Percentiles rank a stretch among this genome's conserved stretches.
Evolutionary conservation across 768 basidiomycete species (phyloP).

Genomic region (Boletus rubropictus): DNA sequence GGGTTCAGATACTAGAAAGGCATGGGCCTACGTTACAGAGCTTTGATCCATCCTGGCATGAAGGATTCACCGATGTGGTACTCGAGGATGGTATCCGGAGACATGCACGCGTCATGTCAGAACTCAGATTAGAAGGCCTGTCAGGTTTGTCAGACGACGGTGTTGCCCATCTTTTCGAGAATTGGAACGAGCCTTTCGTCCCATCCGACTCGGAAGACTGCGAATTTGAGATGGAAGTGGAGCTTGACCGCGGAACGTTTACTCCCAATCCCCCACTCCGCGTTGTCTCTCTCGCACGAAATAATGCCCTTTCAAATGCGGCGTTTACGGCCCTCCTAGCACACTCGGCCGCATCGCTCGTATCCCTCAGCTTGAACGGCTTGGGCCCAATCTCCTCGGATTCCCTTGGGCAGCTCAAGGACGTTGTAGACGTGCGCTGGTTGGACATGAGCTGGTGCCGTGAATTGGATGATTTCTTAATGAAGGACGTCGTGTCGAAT

Average conservation of each 20-base stretch:
- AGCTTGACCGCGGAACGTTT: slow-evolving; percentile 1
- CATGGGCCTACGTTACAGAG: slow-evolving; percentile 52
- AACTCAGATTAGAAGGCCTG: slow-evolving; percentile 51
- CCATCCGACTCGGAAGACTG: slow-evolving; percentile 8
- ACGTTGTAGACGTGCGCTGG: slow-evolving; percentile 40
- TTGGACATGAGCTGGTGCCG: slow-evolving; percentile 87
- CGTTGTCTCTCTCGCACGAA: slow-evolving; percentile 58
- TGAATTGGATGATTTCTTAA: slow-evolving; percentile 72
- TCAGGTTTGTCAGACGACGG: slow-evolving; percentile 65
- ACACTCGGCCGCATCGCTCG: slow-evolving; percentile 59
- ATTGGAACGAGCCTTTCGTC: slow-evolving; percentile 36
- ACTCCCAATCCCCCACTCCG: slow-evolving; percentile 43
- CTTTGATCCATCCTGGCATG: slow-evolving; percentile 71
- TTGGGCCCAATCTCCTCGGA: slow-evolving; percentile 59
- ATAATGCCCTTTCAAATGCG: slow-evolving; percentile 43
- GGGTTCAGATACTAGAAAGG: slow-evolving; percentile 48
- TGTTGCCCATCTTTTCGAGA: slow-evolving; percentile 60
- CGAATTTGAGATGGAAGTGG: slow-evolving; percentile 18
- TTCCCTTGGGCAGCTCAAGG: slow-evolving; percentile 36
- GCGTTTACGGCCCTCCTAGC: slow-evolving; percentile 59
- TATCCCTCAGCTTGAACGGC: slow-evolving; percentile 67
- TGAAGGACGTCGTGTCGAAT: slow-evolving; percentile 59
- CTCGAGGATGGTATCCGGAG: slow-evolving; percentile 55
- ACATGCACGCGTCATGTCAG: slow-evolving; percentile 41
- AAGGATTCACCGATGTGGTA: slow-evolving; percentile 52